phyloP scores from a whole-genome alignment of 2,329 filamentous ascomycete genomes.

The Penicillium brevicompactum region DNA sequence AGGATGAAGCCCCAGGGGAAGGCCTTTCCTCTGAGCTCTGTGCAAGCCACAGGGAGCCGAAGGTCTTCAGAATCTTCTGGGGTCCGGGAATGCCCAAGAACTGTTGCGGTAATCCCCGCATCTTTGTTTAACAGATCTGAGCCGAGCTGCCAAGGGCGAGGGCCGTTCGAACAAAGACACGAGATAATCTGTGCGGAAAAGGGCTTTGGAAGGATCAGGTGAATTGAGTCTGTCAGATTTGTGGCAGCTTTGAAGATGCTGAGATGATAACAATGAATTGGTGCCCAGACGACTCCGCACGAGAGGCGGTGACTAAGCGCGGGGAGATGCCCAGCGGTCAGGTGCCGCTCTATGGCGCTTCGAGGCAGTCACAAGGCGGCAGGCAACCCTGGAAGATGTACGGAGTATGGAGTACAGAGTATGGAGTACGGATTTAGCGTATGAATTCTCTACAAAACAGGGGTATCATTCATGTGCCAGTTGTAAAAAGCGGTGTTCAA shows the following conservation, averaged over 20 bases:
- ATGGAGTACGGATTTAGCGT: not conserved
- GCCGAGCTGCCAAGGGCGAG: not conserved
- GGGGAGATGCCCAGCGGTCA: not conserved
- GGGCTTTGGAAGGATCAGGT: not conserved
- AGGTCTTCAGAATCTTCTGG: constrained; percentile 37
- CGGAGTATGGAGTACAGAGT: too few species aligned
- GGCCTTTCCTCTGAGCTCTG: constrained; percentile 14
- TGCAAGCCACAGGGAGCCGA: constrained; percentile 35
- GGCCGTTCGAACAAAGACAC: not conserved
- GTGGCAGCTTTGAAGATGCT: not conserved
- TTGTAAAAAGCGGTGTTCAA: not conserved
- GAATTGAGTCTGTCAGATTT: not conserved
- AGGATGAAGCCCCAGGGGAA: constrained; percentile 12
- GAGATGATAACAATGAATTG: not conserved
- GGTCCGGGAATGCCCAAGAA: constrained; percentile 34
- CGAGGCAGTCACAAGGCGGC: not conserved
- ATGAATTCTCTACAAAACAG: constrained; percentile 2
- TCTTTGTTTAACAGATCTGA: not conserved
- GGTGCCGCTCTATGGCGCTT: too few species aligned
- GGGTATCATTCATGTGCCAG: constrained; percentile 17
- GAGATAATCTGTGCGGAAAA: not conserved
- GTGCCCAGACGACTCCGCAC: not conserved
- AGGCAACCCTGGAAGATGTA: too few species aligned
- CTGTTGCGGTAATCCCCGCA: constrained; percentile 24
- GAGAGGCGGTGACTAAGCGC: constrained; percentile 6